Base-by-base conservation (phyloP, 2,329 filamentous ascomycete species). In the Didymella keratinophila region DNA sequence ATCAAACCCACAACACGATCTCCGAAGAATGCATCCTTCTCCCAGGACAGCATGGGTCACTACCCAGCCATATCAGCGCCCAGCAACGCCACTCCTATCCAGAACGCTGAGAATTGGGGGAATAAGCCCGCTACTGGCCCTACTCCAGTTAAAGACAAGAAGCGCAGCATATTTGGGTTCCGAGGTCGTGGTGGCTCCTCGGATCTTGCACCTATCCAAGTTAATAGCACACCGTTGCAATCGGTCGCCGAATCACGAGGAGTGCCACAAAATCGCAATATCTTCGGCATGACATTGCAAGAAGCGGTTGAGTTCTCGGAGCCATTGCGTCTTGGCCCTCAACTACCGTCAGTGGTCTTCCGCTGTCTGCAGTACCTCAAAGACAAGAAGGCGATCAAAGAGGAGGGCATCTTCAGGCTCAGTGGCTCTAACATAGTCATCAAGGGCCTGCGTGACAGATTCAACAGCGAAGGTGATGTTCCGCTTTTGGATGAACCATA, bases 391-490 rank as follows among this genome's bases (percentile, higher is more conserved):
- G 95, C 93, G 11, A 84, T 89, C 46, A 83, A 83, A 6, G 95
- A 99, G 76, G 95, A 99, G 77, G 95, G 95, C 42, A 97, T 99
- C 41, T 99, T 99, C 83, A 88, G 95, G 50, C 83, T 99, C 41
- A 98, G 93, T 75, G 95, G 95, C n/a, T 98, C 94, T 0, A 98
- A 97, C 72, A 86, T 96, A 53, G 89, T 97, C 48, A 96, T 99
- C 78, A 96, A 94, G 77, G 87, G 87, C 56, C 84, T 99, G 42
- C 90, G 91, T 61, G 94, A 98, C 74, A 89, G 93, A 2, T 99
- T 99, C 81, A 97, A 99, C 76, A 87, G 79, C 4, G 93, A 99
- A 80, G 90, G 93, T 44, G 95, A 99, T 72, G 86, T 99, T 64
- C 92, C 97, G 73, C 83, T 99, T 50, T 77, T 97, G 25, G 93